phyloP scores from a whole-genome alignment of 768 basidiomycete genomes.

The Russula ochroleuca region DNA sequence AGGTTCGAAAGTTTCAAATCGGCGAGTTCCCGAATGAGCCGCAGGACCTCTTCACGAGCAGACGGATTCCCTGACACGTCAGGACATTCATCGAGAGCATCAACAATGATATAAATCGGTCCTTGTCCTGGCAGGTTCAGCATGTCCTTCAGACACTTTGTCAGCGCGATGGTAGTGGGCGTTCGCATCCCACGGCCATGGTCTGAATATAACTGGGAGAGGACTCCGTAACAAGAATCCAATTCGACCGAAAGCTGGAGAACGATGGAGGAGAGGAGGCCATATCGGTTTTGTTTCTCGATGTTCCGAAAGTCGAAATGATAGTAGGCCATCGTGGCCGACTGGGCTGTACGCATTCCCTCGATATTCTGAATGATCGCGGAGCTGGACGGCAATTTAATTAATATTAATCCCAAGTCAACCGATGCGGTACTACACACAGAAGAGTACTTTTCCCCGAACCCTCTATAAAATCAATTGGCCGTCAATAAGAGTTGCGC shows the following conservation, averaged over 20 bases:
- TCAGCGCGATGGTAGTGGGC: not conserved
- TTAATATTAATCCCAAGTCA: no score
- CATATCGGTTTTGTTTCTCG: constrained; percentile 1
- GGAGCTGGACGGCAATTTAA: not conserved
- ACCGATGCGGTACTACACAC: not conserved
- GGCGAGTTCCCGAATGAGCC: not conserved
- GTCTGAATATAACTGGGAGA: constrained; percentile 3
- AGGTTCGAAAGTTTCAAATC: not conserved
- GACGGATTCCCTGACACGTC: not conserved
- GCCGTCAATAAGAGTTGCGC: no score
- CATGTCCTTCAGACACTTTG: constrained; percentile 2
- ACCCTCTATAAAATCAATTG: not conserved
- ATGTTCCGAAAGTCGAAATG: constrained; percentile 2
- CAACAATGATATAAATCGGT: not conserved
- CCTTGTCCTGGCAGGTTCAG: not conserved
- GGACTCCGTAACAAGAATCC: not conserved
- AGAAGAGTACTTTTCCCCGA: constrained; percentile 13
- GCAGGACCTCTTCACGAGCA: constrained; percentile 6
- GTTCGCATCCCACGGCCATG: not conserved
- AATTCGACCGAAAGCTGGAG: constrained; percentile 3
- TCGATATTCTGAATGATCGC: constrained; percentile 6
- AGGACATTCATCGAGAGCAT: constrained; percentile 13
- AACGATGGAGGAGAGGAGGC: constrained; percentile 3
- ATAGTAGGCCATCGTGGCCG: constrained; percentile 1
- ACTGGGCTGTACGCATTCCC: not conserved